These are phyloP conservation scores for Lantana camara DNA, from an alignment of 257 asterid species.

Conservation along the genomic window DNA sequence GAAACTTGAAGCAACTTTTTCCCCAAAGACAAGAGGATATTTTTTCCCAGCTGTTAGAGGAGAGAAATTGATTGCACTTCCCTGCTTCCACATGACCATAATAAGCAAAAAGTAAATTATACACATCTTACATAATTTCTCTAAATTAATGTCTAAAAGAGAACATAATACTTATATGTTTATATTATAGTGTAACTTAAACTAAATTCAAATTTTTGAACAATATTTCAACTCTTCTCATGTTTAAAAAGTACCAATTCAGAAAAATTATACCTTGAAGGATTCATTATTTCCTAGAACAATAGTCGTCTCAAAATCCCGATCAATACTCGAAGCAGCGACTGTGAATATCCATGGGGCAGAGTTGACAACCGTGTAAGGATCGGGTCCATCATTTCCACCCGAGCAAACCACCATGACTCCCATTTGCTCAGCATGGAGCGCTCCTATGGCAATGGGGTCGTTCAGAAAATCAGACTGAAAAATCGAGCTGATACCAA, in stretches of 20 bases:
- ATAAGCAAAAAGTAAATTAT: background rate
- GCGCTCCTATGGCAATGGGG: conserved; percentile 78
- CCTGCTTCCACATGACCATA: conserved; percentile 37
- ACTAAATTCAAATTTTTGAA: too few relatives aligned
- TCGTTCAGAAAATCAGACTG: conserved; percentile 55
- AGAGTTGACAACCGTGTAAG: conserved; percentile 56
- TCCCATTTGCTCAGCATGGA: conserved; percentile 68
- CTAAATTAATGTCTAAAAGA: too few relatives aligned
- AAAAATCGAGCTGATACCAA: conserved; percentile 49
- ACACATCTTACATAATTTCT: too few relatives aligned
- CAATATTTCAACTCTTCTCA: too few relatives aligned
- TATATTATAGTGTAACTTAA: too few relatives aligned
- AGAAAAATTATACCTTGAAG: conserved; percentile 42
- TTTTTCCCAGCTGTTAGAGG: conserved; percentile 31
- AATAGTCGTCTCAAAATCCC: conserved; percentile 47
- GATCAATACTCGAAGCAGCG: conserved; percentile 69
- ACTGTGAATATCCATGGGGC: conserved; percentile 89
- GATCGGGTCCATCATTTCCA: conserved; percentile 72
- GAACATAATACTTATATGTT: too few relatives aligned
- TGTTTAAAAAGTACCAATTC: too few relatives aligned
- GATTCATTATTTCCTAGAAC: conserved; percentile 55
- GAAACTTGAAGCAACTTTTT: conserved; percentile 44
- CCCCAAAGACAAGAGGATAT: conserved; percentile 64
- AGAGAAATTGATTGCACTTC: conserved; percentile 66
- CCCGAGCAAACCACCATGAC: conserved; percentile 65